A percentile compares a stretch with the other conserved stretches of the same genome.
These are phyloP conservation scores for Diaporthe nobilis DNA, from an alignment of 2,329 filamentous ascomycete genomes.

Conservation along the genomic window DNA sequence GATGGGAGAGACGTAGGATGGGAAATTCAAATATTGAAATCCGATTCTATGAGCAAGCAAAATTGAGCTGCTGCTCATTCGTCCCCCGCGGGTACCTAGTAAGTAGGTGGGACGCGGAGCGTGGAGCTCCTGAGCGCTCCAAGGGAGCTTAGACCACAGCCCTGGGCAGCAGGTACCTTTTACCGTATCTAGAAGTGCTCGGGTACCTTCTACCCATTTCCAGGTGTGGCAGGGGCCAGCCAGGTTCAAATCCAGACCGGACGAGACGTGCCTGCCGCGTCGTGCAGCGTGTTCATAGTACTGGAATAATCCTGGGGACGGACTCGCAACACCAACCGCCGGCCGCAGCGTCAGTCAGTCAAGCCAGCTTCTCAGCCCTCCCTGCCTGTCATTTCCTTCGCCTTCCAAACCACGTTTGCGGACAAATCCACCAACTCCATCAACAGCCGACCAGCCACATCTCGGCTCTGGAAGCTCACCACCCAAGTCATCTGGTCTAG, in stretches of 20 bases:
- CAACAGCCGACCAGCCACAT: neutral
- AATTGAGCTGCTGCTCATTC: conserved; percentile 39
- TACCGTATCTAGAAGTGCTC: neutral
- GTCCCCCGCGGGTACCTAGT: conserved; percentile 9
- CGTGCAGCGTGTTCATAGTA: conserved; percentile 1
- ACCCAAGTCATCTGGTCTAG: neutral
- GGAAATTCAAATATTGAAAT: conserved; percentile 5
- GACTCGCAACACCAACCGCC: conserved; percentile 16
- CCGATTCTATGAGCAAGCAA: conserved; percentile 37
- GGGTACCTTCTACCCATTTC: neutral
- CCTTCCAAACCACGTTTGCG: conserved; percentile 4
- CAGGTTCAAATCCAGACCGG: neutral
- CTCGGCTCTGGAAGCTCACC: neutral
- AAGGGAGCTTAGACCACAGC: conserved; percentile 17
- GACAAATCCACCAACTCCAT: neutral
- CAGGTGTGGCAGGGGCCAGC: neutral
- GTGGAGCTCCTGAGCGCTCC: neutral
- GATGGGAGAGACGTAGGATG: neutral
- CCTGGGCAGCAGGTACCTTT: neutral
- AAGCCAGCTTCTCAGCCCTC: conserved; percentile 24
- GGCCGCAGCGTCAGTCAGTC: conserved; percentile 7
- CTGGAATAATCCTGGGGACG: neutral
- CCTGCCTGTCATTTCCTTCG: neutral
- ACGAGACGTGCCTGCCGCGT: neutral
- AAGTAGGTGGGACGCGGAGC: conserved; percentile 5